These are phyloP conservation scores for Thoreauomyces humboldtii DNA, from an alignment of 192 early-diverging fungal species.

Conservation along the genomic window DNA sequence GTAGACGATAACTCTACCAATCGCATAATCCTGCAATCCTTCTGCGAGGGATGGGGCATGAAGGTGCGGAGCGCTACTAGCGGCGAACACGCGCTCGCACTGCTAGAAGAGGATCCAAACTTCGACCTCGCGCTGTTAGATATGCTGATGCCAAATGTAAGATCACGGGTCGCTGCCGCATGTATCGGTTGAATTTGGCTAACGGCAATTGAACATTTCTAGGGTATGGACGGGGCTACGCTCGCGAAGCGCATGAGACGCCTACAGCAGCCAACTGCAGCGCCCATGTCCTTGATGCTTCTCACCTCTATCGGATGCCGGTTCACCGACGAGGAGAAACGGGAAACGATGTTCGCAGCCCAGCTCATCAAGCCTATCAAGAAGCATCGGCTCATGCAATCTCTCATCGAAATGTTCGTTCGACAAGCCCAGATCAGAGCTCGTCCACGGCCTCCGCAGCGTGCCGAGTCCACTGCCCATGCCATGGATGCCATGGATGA, in stretches of 20 bases:
- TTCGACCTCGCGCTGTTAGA: conserved; percentile 3
- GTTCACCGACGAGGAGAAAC: conserved; percentile 7
- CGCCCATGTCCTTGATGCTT: conserved; percentile 1
- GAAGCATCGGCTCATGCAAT: neutral
- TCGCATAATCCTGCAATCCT: conserved; percentile 8
- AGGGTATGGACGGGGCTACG: neutral
- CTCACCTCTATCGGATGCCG: conserved; percentile 13
- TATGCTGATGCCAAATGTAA: neutral
- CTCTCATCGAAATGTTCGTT: conserved; percentile 1
- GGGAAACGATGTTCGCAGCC: neutral
- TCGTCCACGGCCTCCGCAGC: too few relatives aligned
- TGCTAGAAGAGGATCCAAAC: neutral
- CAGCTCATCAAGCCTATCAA: conserved; percentile 20
- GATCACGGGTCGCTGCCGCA: too few relatives aligned
- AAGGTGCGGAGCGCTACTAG: neutral
- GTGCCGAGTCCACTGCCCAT: too few relatives aligned
- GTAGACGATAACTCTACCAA: conserved; percentile 27
- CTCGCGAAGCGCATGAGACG: neutral
- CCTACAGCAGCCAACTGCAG: neutral
- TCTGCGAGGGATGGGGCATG: conserved; percentile 7
- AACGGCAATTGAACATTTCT: neutral
- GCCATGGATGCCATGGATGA: too few relatives aligned
- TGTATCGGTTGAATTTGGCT: too few relatives aligned
- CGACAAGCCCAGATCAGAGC: neutral
- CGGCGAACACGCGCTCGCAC: neutral